phyloP scores from a whole-genome alignment of 192 early-diverging fungal genomes.

The Phlyctochytrium arcticum region DNA sequence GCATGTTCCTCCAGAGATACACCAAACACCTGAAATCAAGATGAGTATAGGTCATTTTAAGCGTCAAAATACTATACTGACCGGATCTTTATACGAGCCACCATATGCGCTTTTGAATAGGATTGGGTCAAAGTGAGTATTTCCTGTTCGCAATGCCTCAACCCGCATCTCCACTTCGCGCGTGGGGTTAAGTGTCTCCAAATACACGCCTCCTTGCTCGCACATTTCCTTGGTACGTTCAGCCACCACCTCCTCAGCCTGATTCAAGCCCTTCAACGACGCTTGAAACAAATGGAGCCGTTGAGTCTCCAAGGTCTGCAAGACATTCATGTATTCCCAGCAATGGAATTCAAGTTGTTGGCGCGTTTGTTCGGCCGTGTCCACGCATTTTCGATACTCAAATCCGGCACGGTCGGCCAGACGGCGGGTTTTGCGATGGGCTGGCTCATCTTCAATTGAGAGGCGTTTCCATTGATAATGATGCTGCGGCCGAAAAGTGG shows the following conservation, averaged over 20 bases:
- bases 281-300: slow-evolving; percentile 30
- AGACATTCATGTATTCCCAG: slow-evolving; percentile 35
- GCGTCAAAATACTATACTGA: not conserved
- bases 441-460: slow-evolving; percentile 37
- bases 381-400: slow-evolving; percentile 29
- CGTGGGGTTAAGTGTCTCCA: slow-evolving; percentile 38
- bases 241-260: slow-evolving; percentile 25
- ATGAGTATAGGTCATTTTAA: not conserved
- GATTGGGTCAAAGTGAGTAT: slow-evolving; percentile 27
- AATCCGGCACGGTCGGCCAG: slow-evolving; percentile 39
- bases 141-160: slow-evolving; percentile 38
- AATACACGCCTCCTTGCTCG: slow-evolving; percentile 24
- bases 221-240: slow-evolving; percentile 3
- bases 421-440: slow-evolving; percentile 24
- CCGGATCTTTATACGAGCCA: not conserved
- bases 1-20: slow-evolving; percentile 31
- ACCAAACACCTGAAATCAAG: slow-evolving; percentile 27
- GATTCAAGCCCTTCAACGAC: slow-evolving; percentile 23
- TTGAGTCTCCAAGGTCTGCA: slow-evolving; percentile 23
- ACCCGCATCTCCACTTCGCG: slow-evolving; percentile 37
- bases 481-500: slow-evolving; percentile 9
- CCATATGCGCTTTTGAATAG: slow-evolving; percentile 22
- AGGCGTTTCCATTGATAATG: slow-evolving; percentile 42
- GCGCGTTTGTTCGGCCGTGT: slow-evolving; percentile 31
- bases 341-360: slow-evolving; percentile 25